phyloP scores from a whole-genome alignment of 768 basidiomycete genomes.

The Calocybe gangraenosa region DNA sequence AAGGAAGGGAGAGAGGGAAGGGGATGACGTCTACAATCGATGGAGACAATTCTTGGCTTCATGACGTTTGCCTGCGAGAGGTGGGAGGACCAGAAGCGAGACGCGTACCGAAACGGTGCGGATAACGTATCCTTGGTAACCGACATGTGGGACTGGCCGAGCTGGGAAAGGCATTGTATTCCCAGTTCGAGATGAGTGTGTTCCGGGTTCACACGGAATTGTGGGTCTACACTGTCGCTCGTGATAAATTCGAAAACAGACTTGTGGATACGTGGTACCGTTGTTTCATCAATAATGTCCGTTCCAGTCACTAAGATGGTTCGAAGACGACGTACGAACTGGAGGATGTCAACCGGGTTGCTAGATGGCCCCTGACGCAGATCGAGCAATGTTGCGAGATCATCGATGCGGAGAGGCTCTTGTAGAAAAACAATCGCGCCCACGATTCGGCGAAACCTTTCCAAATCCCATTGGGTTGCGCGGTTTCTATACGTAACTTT shows the following conservation, averaged over 20 bases:
- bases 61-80: not conserved
- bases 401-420: conserved; percentile 10
- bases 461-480: conserved; percentile 8
- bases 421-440: conserved; percentile 12
- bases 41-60: not conserved
- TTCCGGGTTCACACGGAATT: conserved; percentile 4
- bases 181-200: conserved; percentile 7
- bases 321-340: conserved; percentile 16
- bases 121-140: not conserved
- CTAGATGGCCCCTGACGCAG: not conserved
- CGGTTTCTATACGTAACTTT: not conserved
- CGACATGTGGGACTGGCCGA: not conserved
- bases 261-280: conserved; percentile 17
- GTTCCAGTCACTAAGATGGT: conserved; percentile 15
- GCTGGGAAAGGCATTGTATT: conserved; percentile 7
- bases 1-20: too few relatives aligned
- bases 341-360: conserved; percentile 8
- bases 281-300: conserved; percentile 6
- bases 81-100: conserved; percentile 5
- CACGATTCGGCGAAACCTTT: conserved; percentile 14
- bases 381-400: conserved; percentile 9
- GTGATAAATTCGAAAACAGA: conserved; percentile 18
- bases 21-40: too few relatives aligned
- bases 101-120: conserved; percentile 5
- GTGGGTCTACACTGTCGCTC: conserved; percentile 1